Percentiles rank a stretch among this genome's conserved stretches.
Evolutionary conservation across 148 eudicot species (phyloP).

Genomic region (Pharnaceum exiguum): DNA sequence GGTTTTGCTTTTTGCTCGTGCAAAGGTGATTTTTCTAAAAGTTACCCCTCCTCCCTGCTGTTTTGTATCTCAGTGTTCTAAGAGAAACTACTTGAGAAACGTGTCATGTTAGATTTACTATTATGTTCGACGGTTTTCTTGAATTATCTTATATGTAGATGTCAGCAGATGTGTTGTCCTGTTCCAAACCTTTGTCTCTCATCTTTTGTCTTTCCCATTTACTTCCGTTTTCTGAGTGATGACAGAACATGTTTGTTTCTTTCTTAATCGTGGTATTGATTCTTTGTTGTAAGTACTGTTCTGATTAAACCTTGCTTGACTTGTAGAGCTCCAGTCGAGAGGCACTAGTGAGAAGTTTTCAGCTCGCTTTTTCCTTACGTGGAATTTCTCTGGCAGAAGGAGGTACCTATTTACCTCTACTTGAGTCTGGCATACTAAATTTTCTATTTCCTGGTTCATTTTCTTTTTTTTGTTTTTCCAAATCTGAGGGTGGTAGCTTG

Average conservation of each 20-base stretch:
- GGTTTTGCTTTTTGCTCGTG: conserved; percentile 76
- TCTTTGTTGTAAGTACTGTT: no score
- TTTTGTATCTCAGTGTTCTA: neutral
- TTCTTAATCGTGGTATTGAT: no score
- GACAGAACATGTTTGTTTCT: no score
- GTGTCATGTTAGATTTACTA: no score
- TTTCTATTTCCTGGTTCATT: no score
- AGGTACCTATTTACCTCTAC: conserved; percentile 42
- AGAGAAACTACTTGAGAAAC: no score
- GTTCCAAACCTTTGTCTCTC: neutral
- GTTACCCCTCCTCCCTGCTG: neutral
- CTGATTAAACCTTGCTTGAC: conserved; percentile 7
- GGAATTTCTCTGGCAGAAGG: conserved; percentile 63
- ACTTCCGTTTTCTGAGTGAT: neutral
- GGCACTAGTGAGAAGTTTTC: conserved; percentile 84
- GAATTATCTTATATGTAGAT: no score
- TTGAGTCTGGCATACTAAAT: neutral
- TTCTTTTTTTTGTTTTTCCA: no score
- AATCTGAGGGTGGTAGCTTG: no score
- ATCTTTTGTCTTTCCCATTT: neutral
- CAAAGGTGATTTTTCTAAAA: conserved; percentile 46
- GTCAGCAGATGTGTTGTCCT: no score
- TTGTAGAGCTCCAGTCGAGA: conserved; percentile 78
- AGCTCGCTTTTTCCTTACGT: conserved; percentile 88
- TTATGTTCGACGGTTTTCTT: no score